Evolutionary conservation across 768 basidiomycete genomes (phyloP).

Genomic region (Wakefieldia striispora): DNA sequence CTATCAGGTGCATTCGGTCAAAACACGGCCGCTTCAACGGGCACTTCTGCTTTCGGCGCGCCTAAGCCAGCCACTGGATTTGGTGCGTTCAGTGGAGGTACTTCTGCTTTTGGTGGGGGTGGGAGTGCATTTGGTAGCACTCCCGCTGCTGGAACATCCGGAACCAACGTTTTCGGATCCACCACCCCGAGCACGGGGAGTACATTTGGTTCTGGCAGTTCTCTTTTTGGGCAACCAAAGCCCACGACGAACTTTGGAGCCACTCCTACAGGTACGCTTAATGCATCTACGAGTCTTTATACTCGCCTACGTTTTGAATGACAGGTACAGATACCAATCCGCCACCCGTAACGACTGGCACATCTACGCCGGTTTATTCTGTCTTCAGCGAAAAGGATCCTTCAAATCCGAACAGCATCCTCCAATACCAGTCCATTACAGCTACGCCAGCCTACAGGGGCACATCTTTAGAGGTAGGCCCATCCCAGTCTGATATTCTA

Average conservation of each 20-base stretch:
- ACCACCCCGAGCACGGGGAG: conserved; percentile 28
- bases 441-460: conserved; percentile 78
- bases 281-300: conserved; percentile 1
- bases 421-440: conserved; percentile 81
- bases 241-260: conserved; percentile 45
- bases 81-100: conserved; percentile 68
- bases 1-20: conserved; percentile 39
- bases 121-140: conserved; percentile 41
- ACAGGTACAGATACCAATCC: conserved; percentile 37
- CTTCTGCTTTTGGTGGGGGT: conserved; percentile 49
- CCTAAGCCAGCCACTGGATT: conserved; percentile 74
- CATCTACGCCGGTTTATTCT: conserved; percentile 61
- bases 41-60: conserved; percentile 55
- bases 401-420: conserved; percentile 38
- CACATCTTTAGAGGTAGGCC: conserved; percentile 71
- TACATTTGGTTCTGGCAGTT: conserved; percentile 45
- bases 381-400: conserved; percentile 66
- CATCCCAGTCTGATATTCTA: conserved; percentile 4
- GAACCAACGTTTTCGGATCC: conserved; percentile 35
- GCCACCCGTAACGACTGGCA: conserved; percentile 65
- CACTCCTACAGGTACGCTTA: conserved; percentile 33
- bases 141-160: conserved; percentile 30
- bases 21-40: conserved; percentile 36
- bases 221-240: conserved; percentile 59
- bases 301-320: conserved; percentile 17